These are phyloP conservation scores for Pseudocercospora cruenta DNA, from an alignment of 2,329 filamentous ascomycete genomes.

Conservation along the genomic window DNA sequence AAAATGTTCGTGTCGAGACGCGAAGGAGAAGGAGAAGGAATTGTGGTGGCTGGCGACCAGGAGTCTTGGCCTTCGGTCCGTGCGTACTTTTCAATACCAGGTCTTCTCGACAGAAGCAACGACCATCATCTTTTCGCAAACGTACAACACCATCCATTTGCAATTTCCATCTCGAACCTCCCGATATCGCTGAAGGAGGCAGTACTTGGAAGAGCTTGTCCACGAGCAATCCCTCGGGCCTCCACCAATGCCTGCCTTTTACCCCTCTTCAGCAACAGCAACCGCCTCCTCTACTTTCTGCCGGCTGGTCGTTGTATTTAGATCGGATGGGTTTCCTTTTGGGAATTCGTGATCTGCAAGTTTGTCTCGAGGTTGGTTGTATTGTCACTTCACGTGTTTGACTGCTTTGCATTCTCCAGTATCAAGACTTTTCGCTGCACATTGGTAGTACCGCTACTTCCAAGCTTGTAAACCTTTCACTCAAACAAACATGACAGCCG, in stretches of 20 bases:
- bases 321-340: background rate
- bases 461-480: no score
- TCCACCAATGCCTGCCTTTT: constrained; percentile 3
- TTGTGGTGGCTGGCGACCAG: background rate
- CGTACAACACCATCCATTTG: background rate
- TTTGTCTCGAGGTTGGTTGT: constrained; percentile 18
- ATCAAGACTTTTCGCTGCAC: background rate
- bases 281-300: background rate
- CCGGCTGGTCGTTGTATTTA: background rate
- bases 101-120: background rate
- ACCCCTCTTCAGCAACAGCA: constrained; percentile 20
- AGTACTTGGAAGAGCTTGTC: background rate
- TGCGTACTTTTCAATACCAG: background rate
- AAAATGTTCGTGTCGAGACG: background rate
- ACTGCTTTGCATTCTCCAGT: no score
- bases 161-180: background rate
- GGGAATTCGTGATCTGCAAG: background rate
- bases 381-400: background rate
- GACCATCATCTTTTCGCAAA: background rate
- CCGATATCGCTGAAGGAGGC: background rate
- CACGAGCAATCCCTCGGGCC: constrained; percentile 15
- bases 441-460: background rate
- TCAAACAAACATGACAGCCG: constrained; percentile 17
- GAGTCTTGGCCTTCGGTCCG: background rate
- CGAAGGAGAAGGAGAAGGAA: background rate